These are phyloP conservation scores for Aspergillus homomorphus DNA, from an alignment of 495 filamentous ascomycete genomes.

Conservation along the genomic window DNA sequence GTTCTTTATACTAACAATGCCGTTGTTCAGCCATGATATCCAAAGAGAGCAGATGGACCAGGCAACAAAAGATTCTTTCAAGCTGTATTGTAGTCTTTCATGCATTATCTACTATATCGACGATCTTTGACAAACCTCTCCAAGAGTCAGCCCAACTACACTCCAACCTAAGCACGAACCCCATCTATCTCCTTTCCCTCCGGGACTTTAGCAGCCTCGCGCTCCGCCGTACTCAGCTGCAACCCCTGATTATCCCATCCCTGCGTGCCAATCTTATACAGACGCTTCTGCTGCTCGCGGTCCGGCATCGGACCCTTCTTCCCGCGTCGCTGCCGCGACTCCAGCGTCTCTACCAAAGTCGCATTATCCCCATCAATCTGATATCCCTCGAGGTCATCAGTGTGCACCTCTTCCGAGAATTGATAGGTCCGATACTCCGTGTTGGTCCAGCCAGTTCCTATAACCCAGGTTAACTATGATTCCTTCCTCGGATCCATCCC, in stretches of 20 bases:
- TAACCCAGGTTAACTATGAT: constrained; percentile 1
- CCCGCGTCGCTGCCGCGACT: constrained; percentile 58
- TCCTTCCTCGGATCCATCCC: too few species aligned
- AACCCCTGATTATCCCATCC: constrained; percentile 46
- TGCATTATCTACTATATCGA: not conserved
- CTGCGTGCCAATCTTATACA: constrained; percentile 41
- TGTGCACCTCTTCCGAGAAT: constrained; percentile 52
- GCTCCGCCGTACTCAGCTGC: constrained; percentile 41
- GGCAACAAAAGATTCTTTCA: too few species aligned
- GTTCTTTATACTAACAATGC: not conserved
- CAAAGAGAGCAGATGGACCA: not conserved
- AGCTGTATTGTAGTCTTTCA: not conserved
- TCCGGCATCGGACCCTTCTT: constrained; percentile 35
- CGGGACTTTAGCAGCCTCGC: constrained; percentile 36
- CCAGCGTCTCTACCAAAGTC: constrained; percentile 58
- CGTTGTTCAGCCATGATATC: not conserved
- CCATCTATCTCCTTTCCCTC: constrained; percentile 38
- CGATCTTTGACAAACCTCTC: not conserved
- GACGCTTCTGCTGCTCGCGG: constrained; percentile 37
- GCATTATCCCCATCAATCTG: constrained; percentile 52
- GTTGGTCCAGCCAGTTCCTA: constrained; percentile 81
- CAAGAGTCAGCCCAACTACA: constrained; percentile 3
- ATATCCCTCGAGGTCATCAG: constrained; percentile 37
- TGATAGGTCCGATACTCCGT: constrained; percentile 75
- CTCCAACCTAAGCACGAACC: constrained; percentile 25